These are phyloP conservation scores for Termitomyces sp. DNA, from an alignment of 1,284 basidiomycete species.

Conservation along the genomic window DNA sequence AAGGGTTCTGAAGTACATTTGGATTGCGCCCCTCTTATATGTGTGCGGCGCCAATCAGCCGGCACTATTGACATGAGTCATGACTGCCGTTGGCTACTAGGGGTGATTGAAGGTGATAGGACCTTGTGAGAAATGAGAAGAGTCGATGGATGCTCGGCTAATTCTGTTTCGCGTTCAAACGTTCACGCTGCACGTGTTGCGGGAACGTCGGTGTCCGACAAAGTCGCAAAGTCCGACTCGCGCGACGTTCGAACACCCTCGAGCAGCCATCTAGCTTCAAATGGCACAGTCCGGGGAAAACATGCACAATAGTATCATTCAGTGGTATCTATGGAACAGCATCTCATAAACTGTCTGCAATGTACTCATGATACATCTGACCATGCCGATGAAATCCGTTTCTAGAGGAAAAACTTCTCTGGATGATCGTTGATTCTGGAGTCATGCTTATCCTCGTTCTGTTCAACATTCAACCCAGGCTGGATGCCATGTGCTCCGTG, in stretches of 20 bases:
- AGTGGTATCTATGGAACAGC: background rate
- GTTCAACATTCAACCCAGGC: background rate
- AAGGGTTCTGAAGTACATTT: background rate
- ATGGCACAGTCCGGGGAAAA: too few species aligned
- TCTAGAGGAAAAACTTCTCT: background rate
- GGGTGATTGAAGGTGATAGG: background rate
- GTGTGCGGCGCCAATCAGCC: background rate
- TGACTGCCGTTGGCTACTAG: background rate
- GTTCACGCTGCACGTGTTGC: background rate
- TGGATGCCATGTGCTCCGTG: background rate
- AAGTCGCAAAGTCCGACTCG: background rate
- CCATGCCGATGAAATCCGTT: background rate
- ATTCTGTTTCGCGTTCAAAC: background rate
- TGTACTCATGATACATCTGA: background rate
- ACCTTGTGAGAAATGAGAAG: background rate
- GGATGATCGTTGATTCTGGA: too few species aligned
- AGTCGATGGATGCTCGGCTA: background rate
- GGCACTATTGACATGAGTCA: slow-evolving; percentile 1
- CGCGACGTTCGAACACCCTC: too few species aligned
- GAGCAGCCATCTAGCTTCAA: too few species aligned
- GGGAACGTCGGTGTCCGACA: background rate
- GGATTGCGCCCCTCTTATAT: background rate
- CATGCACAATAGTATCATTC: background rate
- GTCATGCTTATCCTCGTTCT: background rate
- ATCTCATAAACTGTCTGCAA: background rate